These are phyloP conservation scores for Nigrospora oryzae DNA, from an alignment of 2,329 filamentous ascomycete species.

Conservation along the genomic window DNA sequence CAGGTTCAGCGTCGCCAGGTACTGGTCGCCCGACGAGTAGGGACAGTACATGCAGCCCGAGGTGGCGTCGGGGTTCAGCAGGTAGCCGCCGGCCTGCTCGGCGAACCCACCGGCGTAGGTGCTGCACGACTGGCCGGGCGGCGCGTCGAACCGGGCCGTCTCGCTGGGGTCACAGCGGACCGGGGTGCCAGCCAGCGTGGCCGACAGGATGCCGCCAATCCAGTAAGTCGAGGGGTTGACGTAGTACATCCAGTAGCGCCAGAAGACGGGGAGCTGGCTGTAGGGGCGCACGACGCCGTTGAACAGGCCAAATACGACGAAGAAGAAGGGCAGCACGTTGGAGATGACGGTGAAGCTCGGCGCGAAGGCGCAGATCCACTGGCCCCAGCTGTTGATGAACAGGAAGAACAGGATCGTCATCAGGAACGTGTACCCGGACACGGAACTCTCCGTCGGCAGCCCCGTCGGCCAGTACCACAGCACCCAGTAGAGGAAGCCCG, in stretches of 20 bases:
- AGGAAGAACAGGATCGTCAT: constrained; percentile 74
- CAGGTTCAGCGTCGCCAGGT: constrained; percentile 48
- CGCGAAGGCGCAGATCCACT: constrained; percentile 79
- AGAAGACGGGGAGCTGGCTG: constrained; percentile 56
- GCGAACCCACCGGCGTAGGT: constrained; percentile 57
- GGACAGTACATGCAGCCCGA: constrained; percentile 62
- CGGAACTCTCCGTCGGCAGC: constrained; percentile 53
- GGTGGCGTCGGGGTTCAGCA: constrained; percentile 52
- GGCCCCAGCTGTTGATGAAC: constrained; percentile 68
- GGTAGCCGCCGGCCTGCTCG: constrained; percentile 43
- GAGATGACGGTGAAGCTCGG: constrained; percentile 72
- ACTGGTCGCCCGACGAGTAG: constrained; percentile 49
- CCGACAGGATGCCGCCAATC: constrained; percentile 61
- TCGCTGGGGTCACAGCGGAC: constrained; percentile 37
- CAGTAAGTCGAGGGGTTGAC: constrained; percentile 63
- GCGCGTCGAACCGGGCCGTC: constrained; percentile 45
- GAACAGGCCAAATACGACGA: constrained; percentile 69
- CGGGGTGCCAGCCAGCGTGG: constrained; percentile 43
- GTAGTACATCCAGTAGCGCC: constrained; percentile 65
- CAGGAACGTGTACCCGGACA: constrained; percentile 67
- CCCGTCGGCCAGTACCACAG: constrained; percentile 74
- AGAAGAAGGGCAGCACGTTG: constrained; percentile 70
- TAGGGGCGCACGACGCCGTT: constrained; percentile 72
- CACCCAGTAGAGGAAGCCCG: constrained; percentile 59
- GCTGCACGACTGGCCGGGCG: constrained; percentile 53